Evolutionary conservation across 2,329 filamentous ascomycete genomes (phyloP), one percentile per base, ranked within the genome.

Genomic region (Aureobasidium sp.): DNA sequence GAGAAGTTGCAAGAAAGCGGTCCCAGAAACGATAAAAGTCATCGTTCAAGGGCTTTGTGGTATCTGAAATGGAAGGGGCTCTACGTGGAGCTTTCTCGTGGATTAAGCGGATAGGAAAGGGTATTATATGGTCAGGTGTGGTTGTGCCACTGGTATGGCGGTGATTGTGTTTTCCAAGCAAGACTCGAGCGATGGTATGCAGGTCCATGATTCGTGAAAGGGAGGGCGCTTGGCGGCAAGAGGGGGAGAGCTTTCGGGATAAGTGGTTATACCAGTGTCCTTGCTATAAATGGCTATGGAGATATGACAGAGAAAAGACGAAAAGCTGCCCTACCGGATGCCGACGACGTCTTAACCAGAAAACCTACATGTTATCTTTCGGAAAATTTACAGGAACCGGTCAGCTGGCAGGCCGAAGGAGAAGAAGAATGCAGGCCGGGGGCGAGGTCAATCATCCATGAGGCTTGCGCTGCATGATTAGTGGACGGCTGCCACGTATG

Each of bases 1-100:
- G 19, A 51, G 48, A 41, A 5, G 27, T 25, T 24, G 59, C 56
- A 10, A 66, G 59, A 53, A 66, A 66, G 14, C 59, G 62, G 21
- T 64, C 62, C 65, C 65, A 67, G 4, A 62, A 59, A n/a, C 55
- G 56, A 50, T 57, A 59, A 29, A 59, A 58, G 32, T 50, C 40
- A 38, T 59, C 57, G 19, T 40, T 32, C 10, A 16, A 25, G 7
- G 24, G 35, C 3, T 39, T 51, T 2, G 16, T 39, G 24, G 4
- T 17, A 3, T 14, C 2, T 7, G 30, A 34, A 30, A 35, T 17
- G 21, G 21, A 32, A 6, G 7, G 41, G 4, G 6, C 2, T 35
- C 29, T 34, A 11, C 30, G 19, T 2, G 42, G 21, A 12, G 42
- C 25, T 6, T 17, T 35, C 8, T 47, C 42, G 21, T 47, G 30